Conservation (phyloP, 805 yeast genomes). For the Saccharomycopsis javanensis region DNA sequence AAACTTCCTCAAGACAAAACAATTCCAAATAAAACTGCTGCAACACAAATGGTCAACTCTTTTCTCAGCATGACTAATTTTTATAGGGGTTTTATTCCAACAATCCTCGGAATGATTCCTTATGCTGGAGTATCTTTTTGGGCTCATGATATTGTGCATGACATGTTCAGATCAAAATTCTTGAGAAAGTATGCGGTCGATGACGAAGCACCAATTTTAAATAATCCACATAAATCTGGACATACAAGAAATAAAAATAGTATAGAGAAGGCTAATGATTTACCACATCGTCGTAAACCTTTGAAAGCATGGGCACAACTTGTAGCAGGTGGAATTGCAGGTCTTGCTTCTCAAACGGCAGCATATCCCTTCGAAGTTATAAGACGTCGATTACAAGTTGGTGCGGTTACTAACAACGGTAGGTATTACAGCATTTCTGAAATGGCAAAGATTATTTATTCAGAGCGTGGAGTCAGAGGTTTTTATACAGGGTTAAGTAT, state of each 20-base stretch:
- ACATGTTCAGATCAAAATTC: slow-evolving; percentile 56
- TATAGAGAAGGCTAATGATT: slow-evolving; percentile 12
- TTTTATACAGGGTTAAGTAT: slow-evolving; percentile 91
- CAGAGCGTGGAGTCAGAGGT: slow-evolving; percentile 74
- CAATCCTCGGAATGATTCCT: slow-evolving; percentile 91
- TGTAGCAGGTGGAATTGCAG: slow-evolving; percentile 91
- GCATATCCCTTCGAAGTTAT: slow-evolving; percentile 95
- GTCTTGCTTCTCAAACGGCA: slow-evolving; percentile 90
- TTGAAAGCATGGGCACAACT: slow-evolving; percentile 87
- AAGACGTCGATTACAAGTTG: slow-evolving; percentile 92
- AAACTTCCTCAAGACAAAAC: neutral
- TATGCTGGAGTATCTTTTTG: slow-evolving; percentile 97
- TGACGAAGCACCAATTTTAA: slow-evolving; percentile 14
- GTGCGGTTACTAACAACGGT: slow-evolving; percentile 58
- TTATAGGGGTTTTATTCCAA: slow-evolving; percentile 90
- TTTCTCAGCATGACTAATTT: slow-evolving; percentile 47
- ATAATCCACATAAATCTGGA: neutral
- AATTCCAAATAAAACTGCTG: slow-evolving; percentile 22
- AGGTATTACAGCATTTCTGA: slow-evolving; percentile 42
- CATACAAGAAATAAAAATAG: slow-evolving; percentile 20
- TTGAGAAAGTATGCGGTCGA: slow-evolving; percentile 45
- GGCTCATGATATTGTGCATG: slow-evolving; percentile 88
- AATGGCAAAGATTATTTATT: slow-evolving; percentile 52
- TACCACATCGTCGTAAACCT: slow-evolving; percentile 40
- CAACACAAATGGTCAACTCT: slow-evolving; percentile 25